Conservation (phyloP, 352 stramenopile species). For the Phytophthora colocasiae region DNA sequence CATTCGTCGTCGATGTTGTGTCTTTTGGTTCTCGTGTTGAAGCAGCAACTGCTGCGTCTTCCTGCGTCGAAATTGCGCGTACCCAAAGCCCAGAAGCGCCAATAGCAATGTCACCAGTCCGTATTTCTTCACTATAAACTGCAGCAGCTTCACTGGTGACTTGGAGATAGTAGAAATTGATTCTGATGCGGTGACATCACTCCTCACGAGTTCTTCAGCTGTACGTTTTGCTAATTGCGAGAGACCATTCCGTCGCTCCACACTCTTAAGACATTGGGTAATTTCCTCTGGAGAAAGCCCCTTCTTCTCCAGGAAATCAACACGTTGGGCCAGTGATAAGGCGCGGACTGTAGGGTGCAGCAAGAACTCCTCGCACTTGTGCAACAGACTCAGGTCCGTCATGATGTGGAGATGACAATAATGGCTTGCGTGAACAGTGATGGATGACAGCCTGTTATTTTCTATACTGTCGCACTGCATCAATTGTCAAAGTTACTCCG, state of each 20-base stretch:
- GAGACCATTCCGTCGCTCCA: constrained; percentile 67
- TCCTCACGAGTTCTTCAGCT: constrained; percentile 5
- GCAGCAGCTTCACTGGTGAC: constrained; percentile 34
- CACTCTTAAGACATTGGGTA: constrained; percentile 60
- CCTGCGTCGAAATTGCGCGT: constrained; percentile 34
- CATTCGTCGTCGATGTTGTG: constrained; percentile 28
- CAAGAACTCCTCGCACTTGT: constrained; percentile 74
- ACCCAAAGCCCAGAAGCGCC: constrained; percentile 41
- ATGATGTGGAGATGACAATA: constrained; percentile 19
- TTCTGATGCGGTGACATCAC: background rate
- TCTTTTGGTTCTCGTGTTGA: constrained; percentile 20
- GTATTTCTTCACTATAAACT: constrained; percentile 42
- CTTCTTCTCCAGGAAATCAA: constrained; percentile 83
- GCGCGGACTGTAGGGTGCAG: constrained; percentile 68
- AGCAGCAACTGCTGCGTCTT: constrained; percentile 44
- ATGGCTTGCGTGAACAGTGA: constrained; percentile 24
- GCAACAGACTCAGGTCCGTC: constrained; percentile 49
- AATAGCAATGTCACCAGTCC: constrained; percentile 41
- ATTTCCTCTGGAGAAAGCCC: constrained; percentile 73
- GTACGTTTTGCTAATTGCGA: constrained; percentile 38
- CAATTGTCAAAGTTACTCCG: no score
- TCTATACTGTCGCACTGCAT: no score
- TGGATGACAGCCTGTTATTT: no score
- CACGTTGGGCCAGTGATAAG: constrained; percentile 71
- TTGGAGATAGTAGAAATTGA: background rate